Conservation (phyloP, 306 rosid genomes). For the Prunus padus region DNA sequence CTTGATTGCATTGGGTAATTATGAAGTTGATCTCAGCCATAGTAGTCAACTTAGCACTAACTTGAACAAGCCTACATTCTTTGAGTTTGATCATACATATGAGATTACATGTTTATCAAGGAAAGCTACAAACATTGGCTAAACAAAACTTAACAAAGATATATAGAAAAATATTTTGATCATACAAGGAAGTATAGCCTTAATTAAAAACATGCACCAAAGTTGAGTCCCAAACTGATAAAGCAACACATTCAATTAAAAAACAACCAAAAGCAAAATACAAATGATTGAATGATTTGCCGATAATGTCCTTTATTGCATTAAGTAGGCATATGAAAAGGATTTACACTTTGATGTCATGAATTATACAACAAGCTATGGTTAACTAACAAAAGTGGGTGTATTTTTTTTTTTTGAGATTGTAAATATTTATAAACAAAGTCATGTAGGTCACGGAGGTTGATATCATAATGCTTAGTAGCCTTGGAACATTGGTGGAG, state of each 20-base stretch:
- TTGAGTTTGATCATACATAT: too few relatives aligned
- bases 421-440: constrained; percentile 21
- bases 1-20: too few relatives aligned
- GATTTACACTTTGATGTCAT: constrained; percentile 14
- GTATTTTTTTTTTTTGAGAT: constrained; percentile 10
- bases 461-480: constrained; percentile 20
- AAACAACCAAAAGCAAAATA: background rate
- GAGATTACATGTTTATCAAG: too few relatives aligned
- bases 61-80: too few relatives aligned
- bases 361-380: constrained; percentile 16
- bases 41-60: too few relatives aligned
- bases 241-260: background rate
- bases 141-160: too few relatives aligned
- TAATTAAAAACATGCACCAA: too few relatives aligned
- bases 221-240: too few relatives aligned
- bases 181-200: too few relatives aligned
- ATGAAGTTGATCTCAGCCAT: too few relatives aligned
- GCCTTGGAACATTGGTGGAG: constrained; percentile 40
- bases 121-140: too few relatives aligned
- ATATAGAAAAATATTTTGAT: too few relatives aligned
- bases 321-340: constrained; percentile 19
- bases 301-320: constrained; percentile 25
- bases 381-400: constrained; percentile 35
- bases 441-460: background rate
- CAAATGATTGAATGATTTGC: background rate